Evolutionary conservation across 805 yeast species (phyloP).

Genomic region (Metschnikowia dekortorum): DNA sequence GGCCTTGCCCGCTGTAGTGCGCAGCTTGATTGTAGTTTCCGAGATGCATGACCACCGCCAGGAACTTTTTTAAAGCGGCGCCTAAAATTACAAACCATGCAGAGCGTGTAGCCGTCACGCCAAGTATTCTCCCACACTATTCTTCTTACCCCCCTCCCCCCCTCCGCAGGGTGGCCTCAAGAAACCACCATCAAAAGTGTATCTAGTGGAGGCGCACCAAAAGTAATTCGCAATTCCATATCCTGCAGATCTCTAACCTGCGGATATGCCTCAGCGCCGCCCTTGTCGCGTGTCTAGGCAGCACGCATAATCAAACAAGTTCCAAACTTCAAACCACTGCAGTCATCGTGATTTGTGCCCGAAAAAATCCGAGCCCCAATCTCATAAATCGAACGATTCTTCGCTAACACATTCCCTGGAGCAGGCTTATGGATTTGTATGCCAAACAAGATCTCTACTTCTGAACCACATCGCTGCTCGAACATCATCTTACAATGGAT

Average conservation of each 20-base stretch:
- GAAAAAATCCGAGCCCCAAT: background rate
- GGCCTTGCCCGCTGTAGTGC: too few species aligned
- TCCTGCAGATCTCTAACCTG: too few species aligned
- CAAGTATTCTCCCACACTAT: too few species aligned
- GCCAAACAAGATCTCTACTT: background rate
- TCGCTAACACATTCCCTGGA: background rate
- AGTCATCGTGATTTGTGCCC: background rate
- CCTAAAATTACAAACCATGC: too few species aligned
- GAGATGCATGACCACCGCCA: too few species aligned
- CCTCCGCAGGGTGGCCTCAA: too few species aligned
- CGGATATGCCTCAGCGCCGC: constrained; percentile 1
- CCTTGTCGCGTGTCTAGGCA: constrained; percentile 4
- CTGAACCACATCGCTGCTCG: background rate
- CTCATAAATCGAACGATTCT: background rate
- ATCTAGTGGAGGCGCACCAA: background rate
- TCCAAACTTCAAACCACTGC: background rate
- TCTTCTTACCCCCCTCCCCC: too few species aligned
- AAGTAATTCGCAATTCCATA: background rate
- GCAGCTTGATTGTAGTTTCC: too few species aligned
- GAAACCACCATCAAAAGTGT: background rate
- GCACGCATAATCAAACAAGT: constrained; percentile 1
- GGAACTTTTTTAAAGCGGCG: too few species aligned
- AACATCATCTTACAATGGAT: constrained; percentile 1
- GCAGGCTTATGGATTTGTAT: background rate
- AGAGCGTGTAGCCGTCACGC: too few species aligned